Evolutionary conservation across 306 rosid species (phyloP), one percentile per base, ranked within the genome.

Genomic region (Dalbergia cochinchinensis): DNA sequence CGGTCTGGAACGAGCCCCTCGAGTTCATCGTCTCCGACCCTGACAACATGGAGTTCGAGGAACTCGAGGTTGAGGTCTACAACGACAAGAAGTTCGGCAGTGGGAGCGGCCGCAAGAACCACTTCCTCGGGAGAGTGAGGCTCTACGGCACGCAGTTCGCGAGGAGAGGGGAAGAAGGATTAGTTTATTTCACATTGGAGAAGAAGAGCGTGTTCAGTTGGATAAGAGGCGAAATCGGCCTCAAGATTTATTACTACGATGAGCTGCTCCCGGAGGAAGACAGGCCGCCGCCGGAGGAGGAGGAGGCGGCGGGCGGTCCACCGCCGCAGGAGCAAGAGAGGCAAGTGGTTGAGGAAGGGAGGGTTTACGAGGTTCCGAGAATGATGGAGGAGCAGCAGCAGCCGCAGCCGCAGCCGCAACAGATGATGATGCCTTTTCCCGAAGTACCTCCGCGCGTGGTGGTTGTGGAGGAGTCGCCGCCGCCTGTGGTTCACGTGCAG

Each of bases 121-220:
- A 95, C 20, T 95, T 95, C 76, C 81, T 95, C 0, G 99, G 99
- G 8, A 83, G 97, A 45, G 94, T 95, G 1, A 95, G 91, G 87
- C 81, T 95, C 12, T 87, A 89, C 62, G 99, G 96, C 0, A 87
- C 91, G 0, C 98, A 90, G 72, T 95, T 95, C 69, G 77, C 90
- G 0, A 75, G 60, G 67, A 89, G 88, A 68, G 99, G 99, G 0
- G 87, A 90, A 8, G 98, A 95, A 22, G 98, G 94, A 6, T 53
- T 92, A 61, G 93, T 89, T 12, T 83, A 69, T 41, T 88, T 54
- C 16, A 78, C 90, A 0, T 64, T 95, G 39, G 99, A 95, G 94
- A 95, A 95, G 97, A 91, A 85, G 84, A 92, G 98, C 73, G 92
- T 95, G 3, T 91, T 95, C 78, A 92, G 97, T 66, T 95, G 97